phyloP scores from a whole-genome alignment of 2,329 filamentous ascomycete species.

The Zymoseptoria ardabiliae region DNA sequence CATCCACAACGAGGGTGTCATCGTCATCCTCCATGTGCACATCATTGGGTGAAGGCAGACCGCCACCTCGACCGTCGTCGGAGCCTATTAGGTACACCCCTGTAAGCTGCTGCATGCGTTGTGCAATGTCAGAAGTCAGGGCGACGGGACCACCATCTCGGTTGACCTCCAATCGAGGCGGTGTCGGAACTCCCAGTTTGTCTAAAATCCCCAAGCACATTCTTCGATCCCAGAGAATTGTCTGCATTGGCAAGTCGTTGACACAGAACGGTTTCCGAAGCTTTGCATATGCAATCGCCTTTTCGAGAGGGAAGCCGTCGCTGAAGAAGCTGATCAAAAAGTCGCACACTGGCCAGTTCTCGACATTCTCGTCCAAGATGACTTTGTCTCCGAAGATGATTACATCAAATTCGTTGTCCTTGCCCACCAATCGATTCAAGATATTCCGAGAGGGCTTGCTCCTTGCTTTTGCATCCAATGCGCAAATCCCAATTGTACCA shows the following conservation, averaged over 20 bases:
- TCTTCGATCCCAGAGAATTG: constrained; percentile 90
- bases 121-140: constrained; percentile 69
- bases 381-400: constrained; percentile 98
- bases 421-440: constrained; percentile 80
- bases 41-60: constrained; percentile 50
- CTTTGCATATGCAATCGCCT: constrained; percentile 91
- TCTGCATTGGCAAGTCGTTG: constrained; percentile 96
- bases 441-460: constrained; percentile 98
- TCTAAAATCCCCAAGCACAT: constrained; percentile 84
- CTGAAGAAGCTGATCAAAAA: constrained; percentile 98
- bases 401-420: constrained; percentile 90
- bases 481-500: constrained; percentile 82
- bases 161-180: constrained; percentile 80
- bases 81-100: constrained; percentile 67
- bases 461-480: constrained; percentile 87
- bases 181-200: constrained; percentile 81
- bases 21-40: constrained; percentile 86
- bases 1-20: constrained; percentile 83
- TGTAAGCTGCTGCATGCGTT: constrained; percentile 71
- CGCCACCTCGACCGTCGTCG: constrained; percentile 58
- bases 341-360: constrained; percentile 94
- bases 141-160: constrained; percentile 82
- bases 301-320: constrained; percentile 91
- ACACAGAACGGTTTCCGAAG: constrained; percentile 93
- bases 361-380: constrained; percentile 90